Base-by-base conservation (phyloP, 805 yeast species). In the Wickerhamomyces subpelliculosus region DNA sequence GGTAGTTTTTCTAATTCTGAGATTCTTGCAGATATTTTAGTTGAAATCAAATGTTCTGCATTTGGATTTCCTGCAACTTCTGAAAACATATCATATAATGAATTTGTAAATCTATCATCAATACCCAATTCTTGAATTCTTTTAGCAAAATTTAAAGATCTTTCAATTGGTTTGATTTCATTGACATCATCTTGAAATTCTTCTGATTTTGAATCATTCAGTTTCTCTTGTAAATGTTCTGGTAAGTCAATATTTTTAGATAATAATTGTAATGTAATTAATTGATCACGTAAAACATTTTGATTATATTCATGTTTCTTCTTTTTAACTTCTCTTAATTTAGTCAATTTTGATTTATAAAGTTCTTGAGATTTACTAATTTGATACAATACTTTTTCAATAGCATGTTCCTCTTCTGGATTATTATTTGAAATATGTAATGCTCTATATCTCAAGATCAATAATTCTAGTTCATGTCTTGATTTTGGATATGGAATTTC, bases 181-280 rank as follows among this genome's bases (percentile, higher is more conserved):
- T 5, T 10, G 12, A 35, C 7, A 57, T 23, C 2, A 20, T 27
- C 11, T 29, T 34, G 8, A 22, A 18, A 11, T 28, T 21, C 11
- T 4, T 10, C 16, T 8, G 21, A 21, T 40, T 30, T 23, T n/a
- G 34, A 14, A 32, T 27, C 53, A 16, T 62, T 51, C 27, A 62
- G 65, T 6, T 58, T 63, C 2, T 51, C 40, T 45, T 75, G 75
- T 16, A 81, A 52, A 5, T 62, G 49, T 24, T 65, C 69, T 0
- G 90, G 87, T 34, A 84, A 57, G 51, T 79, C 84, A 41, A 80
- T 46, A 55, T 83, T 86, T 47, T 69, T 75, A 3, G 86, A 73
- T 29, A 84, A 58, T 14, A 82, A 52, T 51, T 83, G 84, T 36
- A 83, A 67, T 0, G 80, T 81, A 14, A 75, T 58, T 17, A 84